Conservation (phyloP, 257 asterid species). For the Scutellaria galericulata region DNA sequence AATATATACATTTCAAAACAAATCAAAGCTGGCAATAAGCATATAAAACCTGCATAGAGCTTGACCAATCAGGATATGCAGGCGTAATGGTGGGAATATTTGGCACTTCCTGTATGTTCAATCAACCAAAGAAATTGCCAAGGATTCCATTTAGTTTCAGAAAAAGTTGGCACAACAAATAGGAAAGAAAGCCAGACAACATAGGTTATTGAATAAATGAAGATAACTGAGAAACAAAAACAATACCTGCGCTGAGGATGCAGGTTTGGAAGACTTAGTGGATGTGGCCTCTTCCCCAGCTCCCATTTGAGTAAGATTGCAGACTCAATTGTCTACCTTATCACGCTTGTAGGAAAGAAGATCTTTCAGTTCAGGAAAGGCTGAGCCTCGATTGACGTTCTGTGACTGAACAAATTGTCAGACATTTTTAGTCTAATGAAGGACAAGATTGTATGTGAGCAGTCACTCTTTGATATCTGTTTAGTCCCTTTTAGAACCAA, state of each 20-base stretch:
- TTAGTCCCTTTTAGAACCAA: background rate
- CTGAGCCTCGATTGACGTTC: constrained; percentile 35
- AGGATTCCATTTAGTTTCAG: constrained; percentile 7
- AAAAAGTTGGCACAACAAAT: background rate
- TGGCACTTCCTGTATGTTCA: constrained; percentile 65
- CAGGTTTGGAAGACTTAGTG: constrained; percentile 66
- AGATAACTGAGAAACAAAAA: constrained; percentile 5
- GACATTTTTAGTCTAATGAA: background rate
- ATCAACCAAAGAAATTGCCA: constrained; percentile 27
- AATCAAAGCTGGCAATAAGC: constrained; percentile 14
- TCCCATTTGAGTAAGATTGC: constrained; percentile 61
- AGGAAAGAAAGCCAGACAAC: background rate
- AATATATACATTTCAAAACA: constrained; percentile 19
- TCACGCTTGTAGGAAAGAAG: no score
- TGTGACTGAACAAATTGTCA: constrained; percentile 11
- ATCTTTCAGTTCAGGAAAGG: constrained; percentile 25
- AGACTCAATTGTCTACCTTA: constrained; percentile 35
- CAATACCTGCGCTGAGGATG: constrained; percentile 63
- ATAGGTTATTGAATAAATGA: constrained; percentile 21
- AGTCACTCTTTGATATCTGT: constrained; percentile 1
- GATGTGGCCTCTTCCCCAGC: constrained; percentile 78
- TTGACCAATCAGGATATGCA: constrained; percentile 89
- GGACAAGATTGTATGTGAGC: background rate
- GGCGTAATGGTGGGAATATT: constrained; percentile 53
- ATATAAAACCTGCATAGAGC: constrained; percentile 73